A percentile compares a stretch with the other conserved stretches of the same genome.
These are phyloP conservation scores for Fusarium brachygibbosum DNA, from an alignment of 2,329 filamentous ascomycete species.

Conservation along the genomic window DNA sequence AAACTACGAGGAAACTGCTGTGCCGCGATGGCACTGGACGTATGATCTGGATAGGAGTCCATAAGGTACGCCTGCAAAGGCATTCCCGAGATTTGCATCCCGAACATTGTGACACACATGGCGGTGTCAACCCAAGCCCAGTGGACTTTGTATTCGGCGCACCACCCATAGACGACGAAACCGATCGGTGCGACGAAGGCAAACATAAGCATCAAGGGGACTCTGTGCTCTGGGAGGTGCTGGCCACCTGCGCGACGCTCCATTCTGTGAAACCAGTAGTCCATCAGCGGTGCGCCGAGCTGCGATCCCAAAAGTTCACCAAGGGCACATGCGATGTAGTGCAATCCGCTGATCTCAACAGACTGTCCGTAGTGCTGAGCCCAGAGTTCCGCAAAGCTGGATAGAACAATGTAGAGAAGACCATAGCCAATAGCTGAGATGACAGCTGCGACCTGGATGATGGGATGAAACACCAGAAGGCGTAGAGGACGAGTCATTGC, in stretches of 20 bases:
- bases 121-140: slow-evolving; percentile 58
- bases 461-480: slow-evolving; percentile 70
- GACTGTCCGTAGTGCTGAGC: slow-evolving; percentile 66
- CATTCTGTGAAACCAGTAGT: slow-evolving; percentile 52
- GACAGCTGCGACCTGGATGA: slow-evolving; percentile 68
- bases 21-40: slow-evolving; percentile 62
- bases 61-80: slow-evolving; percentile 58
- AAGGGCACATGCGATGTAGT: slow-evolving; percentile 73
- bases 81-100: slow-evolving; percentile 52
- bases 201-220: slow-evolving; percentile 52
- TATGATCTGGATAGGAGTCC: slow-evolving; percentile 62
- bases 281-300: slow-evolving; percentile 60
- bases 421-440: slow-evolving; percentile 73
- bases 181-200: slow-evolving; percentile 59
- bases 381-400: slow-evolving; percentile 73
- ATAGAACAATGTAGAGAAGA: slow-evolving; percentile 73
- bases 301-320: slow-evolving; percentile 72
- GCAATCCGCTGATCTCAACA: slow-evolving; percentile 70
- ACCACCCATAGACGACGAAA: slow-evolving; percentile 61
- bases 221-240: slow-evolving; percentile 44
- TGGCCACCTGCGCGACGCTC: slow-evolving; percentile 34
- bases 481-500: slow-evolving; percentile 68
- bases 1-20: slow-evolving; percentile 61
- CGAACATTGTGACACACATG: slow-evolving; percentile 52
- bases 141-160: slow-evolving; percentile 53